These are phyloP conservation scores for Triticum turgidum DNA, from an alignment of 176 grass and related monocot species.

Conservation along the genomic window DNA sequence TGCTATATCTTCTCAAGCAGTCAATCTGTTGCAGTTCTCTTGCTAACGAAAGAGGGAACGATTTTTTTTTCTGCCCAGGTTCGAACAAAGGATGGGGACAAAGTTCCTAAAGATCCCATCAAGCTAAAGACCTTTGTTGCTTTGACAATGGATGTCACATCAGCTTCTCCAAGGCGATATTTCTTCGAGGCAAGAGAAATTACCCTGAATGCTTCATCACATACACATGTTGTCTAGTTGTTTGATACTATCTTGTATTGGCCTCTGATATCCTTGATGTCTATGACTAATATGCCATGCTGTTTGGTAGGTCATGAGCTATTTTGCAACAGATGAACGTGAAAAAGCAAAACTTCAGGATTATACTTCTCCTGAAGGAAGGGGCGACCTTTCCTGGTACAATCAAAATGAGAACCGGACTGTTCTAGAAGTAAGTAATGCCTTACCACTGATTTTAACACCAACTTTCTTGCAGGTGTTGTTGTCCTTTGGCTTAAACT, in stretches of 20 bases:
- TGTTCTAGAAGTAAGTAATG: slow-evolving; percentile 63
- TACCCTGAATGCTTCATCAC: neutral
- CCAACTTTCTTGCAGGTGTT: too few species aligned
- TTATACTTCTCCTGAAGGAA: slow-evolving; percentile 90
- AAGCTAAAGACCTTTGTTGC: slow-evolving; percentile 72
- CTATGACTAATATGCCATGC: neutral
- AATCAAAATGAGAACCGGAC: slow-evolving; percentile 89
- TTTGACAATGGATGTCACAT: slow-evolving; percentile 83
- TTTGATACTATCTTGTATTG: too few species aligned
- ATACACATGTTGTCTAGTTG: neutral
- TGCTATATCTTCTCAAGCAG: too few species aligned
- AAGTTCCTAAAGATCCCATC: slow-evolving; percentile 45
- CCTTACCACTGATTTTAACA: neutral
- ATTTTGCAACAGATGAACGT: slow-evolving; percentile 56
- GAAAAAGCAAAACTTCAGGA: slow-evolving; percentile 79
- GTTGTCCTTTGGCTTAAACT: too few species aligned
- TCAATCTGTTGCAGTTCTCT: neutral
- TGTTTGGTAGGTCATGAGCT: slow-evolving; percentile 72
- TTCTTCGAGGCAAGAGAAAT: slow-evolving; percentile 81
- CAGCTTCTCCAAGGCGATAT: slow-evolving; percentile 81
- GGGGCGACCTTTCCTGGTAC: slow-evolving; percentile 70
- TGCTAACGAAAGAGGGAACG: neutral
- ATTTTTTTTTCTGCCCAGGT: slow-evolving; percentile 7
- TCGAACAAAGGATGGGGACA: slow-evolving; percentile 8
- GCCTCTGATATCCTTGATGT: slow-evolving; percentile 2